Conservation (phyloP, 2,329 filamentous ascomycete species). For the Domatiomyces globalis region DNA sequence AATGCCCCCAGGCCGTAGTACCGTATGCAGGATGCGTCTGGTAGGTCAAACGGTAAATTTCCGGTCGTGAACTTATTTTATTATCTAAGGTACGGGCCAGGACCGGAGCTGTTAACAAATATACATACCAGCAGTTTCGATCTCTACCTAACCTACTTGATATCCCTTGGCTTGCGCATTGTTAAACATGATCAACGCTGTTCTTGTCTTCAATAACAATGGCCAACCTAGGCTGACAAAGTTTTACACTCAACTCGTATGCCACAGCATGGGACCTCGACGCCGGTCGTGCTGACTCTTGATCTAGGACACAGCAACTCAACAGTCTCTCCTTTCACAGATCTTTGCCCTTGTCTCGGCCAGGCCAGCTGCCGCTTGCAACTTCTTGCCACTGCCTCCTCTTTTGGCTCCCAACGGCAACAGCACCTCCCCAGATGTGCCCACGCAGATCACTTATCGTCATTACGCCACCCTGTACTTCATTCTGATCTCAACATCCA, state of each 20-base stretch:
- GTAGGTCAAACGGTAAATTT: not conserved
- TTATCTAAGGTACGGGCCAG: no score
- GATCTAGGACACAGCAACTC: slow-evolving; percentile 78
- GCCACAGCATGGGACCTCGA: slow-evolving; percentile 10
- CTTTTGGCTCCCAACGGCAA: slow-evolving; percentile 41
- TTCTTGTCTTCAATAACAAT: slow-evolving; percentile 96
- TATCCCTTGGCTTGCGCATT: not conserved
- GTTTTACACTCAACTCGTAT: slow-evolving; percentile 92
- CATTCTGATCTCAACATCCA: slow-evolving; percentile 92
- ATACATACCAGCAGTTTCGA: no score
- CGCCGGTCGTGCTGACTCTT: slow-evolving; percentile 1
- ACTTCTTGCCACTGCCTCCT: slow-evolving; percentile 75
- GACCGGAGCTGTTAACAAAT: no score
- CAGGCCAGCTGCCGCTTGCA: slow-evolving; percentile 81
- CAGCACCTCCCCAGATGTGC: slow-evolving; percentile 51
- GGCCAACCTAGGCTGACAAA: slow-evolving; percentile 94
- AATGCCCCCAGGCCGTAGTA: no score
- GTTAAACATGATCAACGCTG: slow-evolving; percentile 80
- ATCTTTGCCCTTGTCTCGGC: slow-evolving; percentile 94
- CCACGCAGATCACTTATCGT: slow-evolving; percentile 91
- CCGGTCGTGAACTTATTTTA: not conserved
- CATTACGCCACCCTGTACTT: slow-evolving; percentile 98
- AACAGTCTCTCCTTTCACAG: slow-evolving; percentile 90
- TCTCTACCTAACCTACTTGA: not conserved
- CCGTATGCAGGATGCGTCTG: no score